Evolutionary conservation across 805 yeast genomes (phyloP), one percentile per base, ranked within the genome.

Genomic region (Ogataea methanolica): DNA sequence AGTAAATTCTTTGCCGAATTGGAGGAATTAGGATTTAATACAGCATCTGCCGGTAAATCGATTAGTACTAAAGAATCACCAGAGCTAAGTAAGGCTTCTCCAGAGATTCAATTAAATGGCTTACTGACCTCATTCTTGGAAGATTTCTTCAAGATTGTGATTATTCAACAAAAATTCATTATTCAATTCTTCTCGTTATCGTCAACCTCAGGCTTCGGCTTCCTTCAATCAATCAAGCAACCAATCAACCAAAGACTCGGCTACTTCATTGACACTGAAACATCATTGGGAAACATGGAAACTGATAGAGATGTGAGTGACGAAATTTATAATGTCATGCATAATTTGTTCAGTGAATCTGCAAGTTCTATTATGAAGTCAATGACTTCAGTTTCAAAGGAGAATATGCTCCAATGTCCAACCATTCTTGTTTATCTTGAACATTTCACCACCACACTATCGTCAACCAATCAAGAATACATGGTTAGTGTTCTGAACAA

Each of bases 391-490:
- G 43, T 63, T 36, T 46, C 76, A 54, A 60, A 74, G 63, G 54
- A 60, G 15, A 68, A 71, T 36, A 66, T 68, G 36, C 59, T 74
- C 11, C 70, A 72, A 33, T 63, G 69, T 15, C 79, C 83, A 1
- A 65, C 70, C 4, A 54, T 78, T 1, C 51, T 75, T 41, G 55
- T 72, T 1, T 61, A 71, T 36, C 54, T 80, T 9, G 83, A 80
- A 48, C 55, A 65, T 23, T 62, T 68, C n/a, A 55, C 65, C 6
- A 56, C 55, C 22, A 59, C 56, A 11, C 59, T 72, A 17, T 74
- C 74, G 9, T 66, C 77, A 8, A 70, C 83, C 1, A 78, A 79
- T 60, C 90, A 84, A 58, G 96, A 87, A 52, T 88, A 75, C 55
- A 66, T 76, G 19, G 68, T 77, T 49, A 71, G 74, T 36, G 69